Percentiles rank a stretch among this genome's conserved stretches.
phyloP scores from a whole-genome alignment of 495 filamentous ascomycete genomes.

The Neurospora discreta region DNA sequence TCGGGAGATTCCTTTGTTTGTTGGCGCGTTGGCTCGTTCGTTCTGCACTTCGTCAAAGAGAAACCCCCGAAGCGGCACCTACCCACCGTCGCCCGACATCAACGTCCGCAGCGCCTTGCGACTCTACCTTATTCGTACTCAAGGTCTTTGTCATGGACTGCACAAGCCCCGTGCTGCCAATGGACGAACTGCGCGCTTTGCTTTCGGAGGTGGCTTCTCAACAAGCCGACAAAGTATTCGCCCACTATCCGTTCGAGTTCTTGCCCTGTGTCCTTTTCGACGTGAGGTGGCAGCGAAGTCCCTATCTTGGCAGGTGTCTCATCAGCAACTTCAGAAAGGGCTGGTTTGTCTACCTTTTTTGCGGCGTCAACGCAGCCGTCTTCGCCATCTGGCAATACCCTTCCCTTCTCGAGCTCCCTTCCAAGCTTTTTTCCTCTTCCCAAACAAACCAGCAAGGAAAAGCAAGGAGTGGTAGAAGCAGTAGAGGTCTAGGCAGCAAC shows the following conservation, averaged over 20 bases:
- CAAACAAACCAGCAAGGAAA: background rate
- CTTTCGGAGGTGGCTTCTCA: background rate
- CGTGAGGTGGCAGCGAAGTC: background rate
- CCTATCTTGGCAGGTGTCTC: background rate
- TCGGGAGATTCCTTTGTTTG: background rate
- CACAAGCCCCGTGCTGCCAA: background rate
- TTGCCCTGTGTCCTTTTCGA: background rate
- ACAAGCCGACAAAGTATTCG: background rate
- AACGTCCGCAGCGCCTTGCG: background rate
- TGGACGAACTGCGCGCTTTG: background rate
- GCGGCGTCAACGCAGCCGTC: background rate
- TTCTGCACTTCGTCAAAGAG: background rate
- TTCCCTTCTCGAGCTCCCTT: background rate
- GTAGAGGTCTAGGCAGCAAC: background rate
- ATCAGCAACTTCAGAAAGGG: background rate
- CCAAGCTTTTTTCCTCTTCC: background rate
- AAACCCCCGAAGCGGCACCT: background rate
- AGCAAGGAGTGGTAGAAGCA: background rate
- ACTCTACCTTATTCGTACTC: background rate
- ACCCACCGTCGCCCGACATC: background rate
- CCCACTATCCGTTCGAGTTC: background rate
- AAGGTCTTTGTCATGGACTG: background rate
- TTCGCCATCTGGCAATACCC: background rate
- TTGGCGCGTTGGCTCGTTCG: background rate
- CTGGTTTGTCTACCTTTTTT: background rate